These are phyloP conservation scores for Oryza coarctata DNA, from an alignment of 176 grass and related monocot species.

Conservation along the genomic window DNA sequence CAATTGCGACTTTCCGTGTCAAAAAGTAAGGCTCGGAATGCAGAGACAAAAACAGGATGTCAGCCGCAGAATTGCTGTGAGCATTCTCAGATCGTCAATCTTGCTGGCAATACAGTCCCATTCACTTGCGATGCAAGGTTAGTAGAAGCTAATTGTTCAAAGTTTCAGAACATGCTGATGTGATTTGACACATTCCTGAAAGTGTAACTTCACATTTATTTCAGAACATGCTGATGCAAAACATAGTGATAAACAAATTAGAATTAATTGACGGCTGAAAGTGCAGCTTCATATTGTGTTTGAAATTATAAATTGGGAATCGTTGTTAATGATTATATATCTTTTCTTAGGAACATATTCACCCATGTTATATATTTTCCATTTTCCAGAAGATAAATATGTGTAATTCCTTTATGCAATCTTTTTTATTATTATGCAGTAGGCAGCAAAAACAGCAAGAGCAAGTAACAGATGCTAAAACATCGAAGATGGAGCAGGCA, in stretches of 20 bases:
- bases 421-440: background rate
- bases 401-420: background rate
- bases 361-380: background rate
- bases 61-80: background rate
- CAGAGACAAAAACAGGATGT: background rate
- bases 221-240: too few relatives aligned
- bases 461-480: background rate
- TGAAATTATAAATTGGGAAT: too few relatives aligned
- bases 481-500: background rate
- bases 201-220: background rate
- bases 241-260: too few relatives aligned
- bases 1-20: background rate
- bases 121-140: conserved; percentile 18
- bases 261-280: too few relatives aligned
- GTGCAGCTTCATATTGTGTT: too few relatives aligned
- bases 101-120: background rate
- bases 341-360: too few relatives aligned
- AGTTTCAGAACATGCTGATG: background rate
- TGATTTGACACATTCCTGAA: background rate
- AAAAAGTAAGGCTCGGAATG: background rate
- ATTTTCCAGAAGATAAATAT: background rate
- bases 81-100: background rate
- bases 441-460: background rate
- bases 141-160: background rate
- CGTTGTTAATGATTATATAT: too few relatives aligned